phyloP scores from a whole-genome alignment of 179 eudicot genomes.

The Amaranthus tricolor region DNA sequence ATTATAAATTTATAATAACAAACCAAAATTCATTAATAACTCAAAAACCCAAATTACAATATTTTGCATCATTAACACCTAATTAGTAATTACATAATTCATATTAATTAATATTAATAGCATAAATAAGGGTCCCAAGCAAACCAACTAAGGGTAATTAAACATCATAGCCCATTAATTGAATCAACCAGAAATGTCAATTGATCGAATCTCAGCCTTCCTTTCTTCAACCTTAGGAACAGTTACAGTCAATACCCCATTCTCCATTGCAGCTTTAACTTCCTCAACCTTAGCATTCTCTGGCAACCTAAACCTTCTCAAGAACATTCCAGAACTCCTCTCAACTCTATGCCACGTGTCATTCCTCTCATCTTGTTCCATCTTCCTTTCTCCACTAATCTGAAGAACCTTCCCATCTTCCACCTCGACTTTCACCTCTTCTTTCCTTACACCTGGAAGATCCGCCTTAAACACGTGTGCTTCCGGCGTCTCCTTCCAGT shows the following conservation, averaged over 20 bases:
- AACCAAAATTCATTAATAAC: too few relatives aligned
- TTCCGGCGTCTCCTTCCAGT: constrained; percentile 38
- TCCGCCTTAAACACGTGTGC: constrained; percentile 37
- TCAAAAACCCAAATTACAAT: too few relatives aligned
- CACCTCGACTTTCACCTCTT: constrained; percentile 39
- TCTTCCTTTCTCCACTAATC: constrained; percentile 42
- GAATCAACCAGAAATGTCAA: constrained; percentile 28
- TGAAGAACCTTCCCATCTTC: constrained; percentile 34
- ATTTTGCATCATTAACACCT: too few relatives aligned
- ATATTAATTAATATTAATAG: too few relatives aligned
- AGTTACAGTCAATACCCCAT: constrained; percentile 35
- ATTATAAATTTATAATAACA: too few relatives aligned
- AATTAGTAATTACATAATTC: too few relatives aligned
- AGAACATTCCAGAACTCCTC: constrained; percentile 40
- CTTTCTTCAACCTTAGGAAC: constrained; percentile 33
- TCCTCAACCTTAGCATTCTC: constrained; percentile 38
- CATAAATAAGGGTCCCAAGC: too few relatives aligned
- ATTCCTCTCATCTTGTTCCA: constrained; percentile 34
- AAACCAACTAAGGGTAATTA: too few relatives aligned
- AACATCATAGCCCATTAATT: too few relatives aligned
- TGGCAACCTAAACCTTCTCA: constrained; percentile 35
- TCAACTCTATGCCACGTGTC: constrained; percentile 41
- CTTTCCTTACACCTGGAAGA: constrained; percentile 34
- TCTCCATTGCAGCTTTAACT: constrained; percentile 34
- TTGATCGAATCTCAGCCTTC: constrained; percentile 26